These are phyloP conservation scores for Suhomyces faveliae DNA, from an alignment of 805 yeast species.

Conservation along the genomic window DNA sequence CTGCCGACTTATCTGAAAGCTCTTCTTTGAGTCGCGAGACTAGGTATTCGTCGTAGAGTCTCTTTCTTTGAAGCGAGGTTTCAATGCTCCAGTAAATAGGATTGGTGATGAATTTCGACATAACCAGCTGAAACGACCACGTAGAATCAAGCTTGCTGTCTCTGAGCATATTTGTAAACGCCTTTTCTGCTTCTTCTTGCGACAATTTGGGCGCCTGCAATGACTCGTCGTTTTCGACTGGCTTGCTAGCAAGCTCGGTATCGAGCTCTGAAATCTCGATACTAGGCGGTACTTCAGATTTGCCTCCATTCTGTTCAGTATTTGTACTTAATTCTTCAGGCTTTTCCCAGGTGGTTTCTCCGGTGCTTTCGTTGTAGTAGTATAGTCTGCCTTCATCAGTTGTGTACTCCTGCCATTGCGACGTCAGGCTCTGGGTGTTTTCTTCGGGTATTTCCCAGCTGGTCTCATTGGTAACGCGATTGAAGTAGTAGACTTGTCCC, in stretches of 20 bases:
- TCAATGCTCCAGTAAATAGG: slow-evolving; percentile 66
- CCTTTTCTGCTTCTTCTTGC: slow-evolving; percentile 38
- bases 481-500: slow-evolving; percentile 72
- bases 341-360: slow-evolving; percentile 77
- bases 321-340: slow-evolving; percentile 48
- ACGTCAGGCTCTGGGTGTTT: neutral
- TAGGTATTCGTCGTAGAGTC: slow-evolving; percentile 63
- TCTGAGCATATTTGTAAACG: slow-evolving; percentile 53
- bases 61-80: slow-evolving; percentile 60
- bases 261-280: slow-evolving; percentile 16
- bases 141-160: slow-evolving; percentile 62
- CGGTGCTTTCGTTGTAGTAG: slow-evolving; percentile 63
- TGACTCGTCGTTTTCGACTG: slow-evolving; percentile 21
- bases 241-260: slow-evolving; percentile 19
- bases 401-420: slow-evolving; percentile 42
- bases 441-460: slow-evolving; percentile 78
- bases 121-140: slow-evolving; percentile 71
- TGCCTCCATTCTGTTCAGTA: slow-evolving; percentile 4
- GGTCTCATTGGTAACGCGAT: slow-evolving; percentile 61
- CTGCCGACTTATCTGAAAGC: slow-evolving; percentile 49
- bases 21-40: slow-evolving; percentile 44
- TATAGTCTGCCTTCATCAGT: slow-evolving; percentile 61
- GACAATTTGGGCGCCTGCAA: slow-evolving; percentile 22
- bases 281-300: slow-evolving; percentile 3
- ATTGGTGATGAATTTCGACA: slow-evolving; percentile 55